Evolutionary conservation across 495 filamentous ascomycete genomes (phyloP).

Genomic region (Penicillium herquei): DNA sequence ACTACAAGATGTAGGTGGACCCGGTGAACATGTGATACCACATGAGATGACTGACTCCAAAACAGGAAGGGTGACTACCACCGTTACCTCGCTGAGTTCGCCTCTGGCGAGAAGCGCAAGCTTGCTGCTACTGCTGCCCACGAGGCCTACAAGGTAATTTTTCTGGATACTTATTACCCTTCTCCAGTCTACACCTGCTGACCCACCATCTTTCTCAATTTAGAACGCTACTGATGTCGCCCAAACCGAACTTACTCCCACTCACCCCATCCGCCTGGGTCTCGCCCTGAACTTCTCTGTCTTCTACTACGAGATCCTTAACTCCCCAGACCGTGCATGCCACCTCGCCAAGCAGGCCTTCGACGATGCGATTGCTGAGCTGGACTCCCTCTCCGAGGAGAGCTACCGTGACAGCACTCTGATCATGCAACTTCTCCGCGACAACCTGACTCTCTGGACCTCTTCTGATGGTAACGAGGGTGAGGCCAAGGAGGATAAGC

Average conservation of each 20-base stretch:
- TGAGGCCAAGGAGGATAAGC: constrained; percentile 70
- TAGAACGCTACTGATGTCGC: constrained; percentile 98
- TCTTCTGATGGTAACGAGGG: constrained; percentile 88
- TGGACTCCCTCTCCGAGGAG: constrained; percentile 97
- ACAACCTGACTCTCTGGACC: constrained; percentile 99
- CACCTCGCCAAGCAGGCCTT: constrained; percentile 99
- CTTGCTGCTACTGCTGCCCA: constrained; percentile 91
- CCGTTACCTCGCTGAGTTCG: constrained; percentile 98
- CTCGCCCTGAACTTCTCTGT: constrained; percentile 99
- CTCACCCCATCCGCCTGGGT: constrained; percentile 97
- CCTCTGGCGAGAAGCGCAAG: constrained; percentile 98
- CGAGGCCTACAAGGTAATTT: constrained; percentile 94
- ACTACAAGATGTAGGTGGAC: constrained; percentile 95
- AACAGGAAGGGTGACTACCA: constrained; percentile 99
- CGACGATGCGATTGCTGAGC: constrained; percentile 98
- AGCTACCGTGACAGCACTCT: constrained; percentile 99
- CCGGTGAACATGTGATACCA: neutral
- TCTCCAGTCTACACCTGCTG: neutral
- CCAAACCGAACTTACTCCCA: constrained; percentile 94
- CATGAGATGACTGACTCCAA: constrained; percentile 8
- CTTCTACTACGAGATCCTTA: constrained; percentile 99
- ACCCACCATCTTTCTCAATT: neutral
- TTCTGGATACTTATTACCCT: no score
- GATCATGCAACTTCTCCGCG: constrained; percentile 99
- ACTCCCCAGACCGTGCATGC: constrained; percentile 98